Base-by-base conservation (phyloP, 2,329 filamentous ascomycete species). In the Cercospora sojina region DNA sequence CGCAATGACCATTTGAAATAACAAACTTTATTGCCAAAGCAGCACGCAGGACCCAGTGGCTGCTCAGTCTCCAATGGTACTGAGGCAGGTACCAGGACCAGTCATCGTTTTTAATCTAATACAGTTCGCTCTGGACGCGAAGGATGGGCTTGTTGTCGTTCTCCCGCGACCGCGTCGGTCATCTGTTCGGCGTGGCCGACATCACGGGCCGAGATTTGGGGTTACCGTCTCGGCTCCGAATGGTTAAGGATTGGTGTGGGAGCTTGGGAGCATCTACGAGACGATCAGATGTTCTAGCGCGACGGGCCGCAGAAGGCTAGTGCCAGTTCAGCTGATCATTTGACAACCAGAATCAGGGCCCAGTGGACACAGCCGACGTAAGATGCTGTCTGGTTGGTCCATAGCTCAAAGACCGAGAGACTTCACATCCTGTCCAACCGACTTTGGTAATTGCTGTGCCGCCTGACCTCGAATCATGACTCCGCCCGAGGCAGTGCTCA, bases 261-360 rank as follows among this genome's bases (percentile, higher is more conserved):
- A 31, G 38, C 29, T 49, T 23, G 12, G 10, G 41, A 31, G 38
- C 29, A 56, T 56, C 20, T 25, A 35, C 25, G 27, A 57, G 16
- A 23, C 32, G 31, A 23, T 55, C 41, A 53, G 43, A 56, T 41
- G 60, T 47, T 32, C 59, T 62, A 53, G 43, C 43, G 59, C 20
- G n/a, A 53, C 59, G 47, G 43, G 59, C 59, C 29, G 49, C 23
- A 8, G 23, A 3, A 8, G 5, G 20, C 18, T 56, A 53, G n/a
- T 10, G 31, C 29, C 13, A 23, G 18, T 20, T 32, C 13, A 23
- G 38, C 43, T 56, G 51, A 32, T 63, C 27, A 32, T 62, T 43
- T 29, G 53, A 59, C 64, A 63, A 62, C 64, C 59, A 66, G 25
- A 62, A 32, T 13, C 59, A 66, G 64, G 64, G 51, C 62, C 58